These are phyloP conservation scores for Penicillium dipodomyicola DNA, from an alignment of 495 filamentous ascomycete species.

Conservation along the genomic window DNA sequence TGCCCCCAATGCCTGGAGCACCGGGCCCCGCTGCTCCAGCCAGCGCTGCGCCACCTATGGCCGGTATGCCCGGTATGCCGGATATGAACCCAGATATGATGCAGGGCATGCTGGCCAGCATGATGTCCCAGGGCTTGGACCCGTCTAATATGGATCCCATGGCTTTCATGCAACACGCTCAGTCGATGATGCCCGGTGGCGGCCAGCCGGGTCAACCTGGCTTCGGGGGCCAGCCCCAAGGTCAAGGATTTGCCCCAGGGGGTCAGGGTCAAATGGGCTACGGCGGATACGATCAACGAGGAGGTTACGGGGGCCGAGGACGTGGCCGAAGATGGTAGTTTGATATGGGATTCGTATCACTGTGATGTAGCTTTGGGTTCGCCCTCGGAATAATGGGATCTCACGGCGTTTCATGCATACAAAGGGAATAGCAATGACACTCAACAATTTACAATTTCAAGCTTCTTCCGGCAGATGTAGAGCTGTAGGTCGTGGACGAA, in stretches of 20 bases:
- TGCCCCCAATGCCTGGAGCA: conserved; percentile 67
- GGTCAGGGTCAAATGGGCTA: conserved; percentile 52
- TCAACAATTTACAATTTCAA: conserved; percentile 1
- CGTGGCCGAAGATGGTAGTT: conserved; percentile 46
- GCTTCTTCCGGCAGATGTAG: conserved; percentile 1
- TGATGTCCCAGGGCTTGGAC: conserved; percentile 83
- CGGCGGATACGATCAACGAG: conserved; percentile 49
- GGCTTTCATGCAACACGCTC: conserved; percentile 53
- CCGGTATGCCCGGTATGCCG: conserved; percentile 66
- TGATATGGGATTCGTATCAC: conserved; percentile 5
- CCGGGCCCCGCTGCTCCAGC: conserved; percentile 39
- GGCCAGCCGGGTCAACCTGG: conserved; percentile 41
- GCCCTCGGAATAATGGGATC: conserved; percentile 15
- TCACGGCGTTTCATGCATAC: conserved; percentile 29
- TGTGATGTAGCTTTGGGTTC: conserved; percentile 3
- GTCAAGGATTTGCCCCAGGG: conserved; percentile 43
- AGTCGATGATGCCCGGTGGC: conserved; percentile 50
- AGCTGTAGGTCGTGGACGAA: conserved; percentile 21
- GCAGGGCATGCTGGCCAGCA: conserved; percentile 76
- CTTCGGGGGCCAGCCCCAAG: conserved; percentile 34
- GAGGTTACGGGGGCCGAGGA: conserved; percentile 48
- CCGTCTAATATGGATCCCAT: conserved; percentile 72
- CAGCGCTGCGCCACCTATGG: conserved; percentile 52
- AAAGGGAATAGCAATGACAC: conserved; percentile 14
- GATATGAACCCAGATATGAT: conserved; percentile 71